Evolutionary conservation across 345 rosid genomes (phyloP).

Genomic region (Barbarea vulgaris): DNA sequence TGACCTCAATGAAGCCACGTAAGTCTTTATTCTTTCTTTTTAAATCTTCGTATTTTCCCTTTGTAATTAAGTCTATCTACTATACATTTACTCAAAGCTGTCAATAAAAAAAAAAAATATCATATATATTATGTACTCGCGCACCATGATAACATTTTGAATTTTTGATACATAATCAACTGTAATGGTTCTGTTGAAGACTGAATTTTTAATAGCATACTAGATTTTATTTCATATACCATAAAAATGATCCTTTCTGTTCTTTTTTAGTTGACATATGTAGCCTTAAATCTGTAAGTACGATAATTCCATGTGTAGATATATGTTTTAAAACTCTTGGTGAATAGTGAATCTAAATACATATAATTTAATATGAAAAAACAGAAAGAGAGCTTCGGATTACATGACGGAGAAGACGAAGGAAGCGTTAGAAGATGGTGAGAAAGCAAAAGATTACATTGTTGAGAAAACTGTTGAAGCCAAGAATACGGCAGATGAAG

Average conservation of each 20-base stretch:
- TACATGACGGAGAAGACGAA: conserved; percentile 34
- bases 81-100: neutral
- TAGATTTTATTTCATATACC: too few species aligned
- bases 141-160: neutral
- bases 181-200: too few species aligned
- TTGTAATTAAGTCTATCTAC: neutral
- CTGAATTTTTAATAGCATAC: too few species aligned
- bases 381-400: conserved; percentile 40
- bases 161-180: too few species aligned
- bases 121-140: neutral
- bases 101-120: too few species aligned
- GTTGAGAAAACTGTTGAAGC: conserved; percentile 29
- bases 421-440: conserved; percentile 31
- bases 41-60: neutral
- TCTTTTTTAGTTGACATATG: too few species aligned
- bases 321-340: neutral
- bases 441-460: conserved; percentile 37
- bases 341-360: neutral
- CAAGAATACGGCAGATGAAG: neutral
- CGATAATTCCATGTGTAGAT: neutral
- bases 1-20: conserved; percentile 36
- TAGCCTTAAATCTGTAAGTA: too few species aligned
- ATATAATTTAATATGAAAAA: neutral
- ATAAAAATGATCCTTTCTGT: too few species aligned
- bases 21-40: conserved; percentile 4